Evolutionary conservation across 2,329 filamentous ascomycete species (phyloP).

Genomic region (Exophiala viscosa): DNA sequence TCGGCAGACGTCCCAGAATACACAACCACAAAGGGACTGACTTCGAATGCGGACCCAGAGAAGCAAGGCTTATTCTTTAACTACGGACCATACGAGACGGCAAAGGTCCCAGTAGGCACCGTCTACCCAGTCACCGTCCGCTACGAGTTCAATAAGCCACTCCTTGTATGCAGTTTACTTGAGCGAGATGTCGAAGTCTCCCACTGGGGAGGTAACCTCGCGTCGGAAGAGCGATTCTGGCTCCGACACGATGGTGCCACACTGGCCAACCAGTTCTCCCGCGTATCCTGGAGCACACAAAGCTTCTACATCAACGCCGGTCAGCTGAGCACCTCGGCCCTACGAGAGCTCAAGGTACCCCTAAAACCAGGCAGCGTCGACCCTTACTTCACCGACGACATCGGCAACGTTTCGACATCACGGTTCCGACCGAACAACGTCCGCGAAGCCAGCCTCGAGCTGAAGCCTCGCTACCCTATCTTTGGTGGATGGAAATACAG

Average conservation of each 20-base stretch:
- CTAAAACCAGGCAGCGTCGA: constrained; percentile 76
- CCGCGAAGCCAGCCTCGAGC: constrained; percentile 77
- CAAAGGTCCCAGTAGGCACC: constrained; percentile 70
- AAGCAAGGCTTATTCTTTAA: constrained; percentile 82
- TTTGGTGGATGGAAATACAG: constrained; percentile 99
- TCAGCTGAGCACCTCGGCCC: constrained; percentile 69
- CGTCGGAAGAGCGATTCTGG: constrained; percentile 90
- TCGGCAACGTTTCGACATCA: constrained; percentile 95
- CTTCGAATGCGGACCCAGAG: constrained; percentile 63
- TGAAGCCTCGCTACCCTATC: constrained; percentile 91
- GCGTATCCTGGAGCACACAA: constrained; percentile 69
- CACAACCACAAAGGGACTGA: constrained; percentile 62
- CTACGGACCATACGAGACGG: constrained; percentile 78
- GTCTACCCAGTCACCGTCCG: constrained; percentile 70
- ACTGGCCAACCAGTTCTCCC: constrained; percentile 67
- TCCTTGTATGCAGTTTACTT: constrained; percentile 72
- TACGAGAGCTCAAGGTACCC: constrained; percentile 78
- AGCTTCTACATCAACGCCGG: constrained; percentile 56
- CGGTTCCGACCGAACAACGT: constrained; percentile 64
- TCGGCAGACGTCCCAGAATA: constrained; percentile 77
- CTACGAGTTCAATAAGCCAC: constrained; percentile 92
- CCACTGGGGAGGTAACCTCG: constrained; percentile 96
- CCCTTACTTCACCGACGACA: constrained; percentile 91
- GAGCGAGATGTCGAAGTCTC: constrained; percentile 93
- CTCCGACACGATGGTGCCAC: constrained; percentile 82